A percentile compares a stretch with the other conserved stretches of the same genome.
These are phyloP conservation scores for Colletotrichum cuscutae DNA, from an alignment of 2,329 filamentous ascomycete genomes.

Conservation along the genomic window DNA sequence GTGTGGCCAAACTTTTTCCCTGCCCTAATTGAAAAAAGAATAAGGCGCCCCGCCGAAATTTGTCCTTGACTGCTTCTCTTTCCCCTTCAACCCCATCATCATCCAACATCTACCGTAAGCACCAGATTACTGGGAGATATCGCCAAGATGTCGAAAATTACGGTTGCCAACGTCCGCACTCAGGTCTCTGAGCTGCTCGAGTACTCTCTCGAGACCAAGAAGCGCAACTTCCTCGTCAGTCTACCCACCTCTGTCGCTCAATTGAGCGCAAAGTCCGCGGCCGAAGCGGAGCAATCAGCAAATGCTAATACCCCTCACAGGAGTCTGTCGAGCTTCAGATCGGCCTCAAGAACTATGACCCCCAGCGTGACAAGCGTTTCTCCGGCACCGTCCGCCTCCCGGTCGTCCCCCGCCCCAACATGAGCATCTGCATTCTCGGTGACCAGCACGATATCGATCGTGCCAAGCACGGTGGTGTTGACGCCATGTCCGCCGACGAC, in stretches of 20 bases:
- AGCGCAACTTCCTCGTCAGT: constrained; percentile 88
- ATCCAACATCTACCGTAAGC: constrained; percentile 36
- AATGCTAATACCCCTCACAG: constrained; percentile 18
- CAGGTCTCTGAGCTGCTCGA: constrained; percentile 95
- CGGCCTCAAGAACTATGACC: constrained; percentile 98
- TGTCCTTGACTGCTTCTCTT: background rate
- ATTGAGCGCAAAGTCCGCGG: no score
- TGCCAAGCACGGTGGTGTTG: constrained; percentile 98
- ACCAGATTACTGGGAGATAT: constrained; percentile 39
- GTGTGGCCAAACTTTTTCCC: background rate
- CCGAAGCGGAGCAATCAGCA: background rate
- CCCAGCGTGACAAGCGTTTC: constrained; percentile 99
- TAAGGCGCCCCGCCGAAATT: constrained; percentile 29
- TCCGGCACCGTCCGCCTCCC: constrained; percentile 98
- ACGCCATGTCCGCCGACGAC: constrained; percentile 98
- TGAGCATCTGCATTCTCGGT: constrained; percentile 83
- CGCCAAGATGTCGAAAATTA: constrained; percentile 66
- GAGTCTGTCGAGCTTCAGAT: constrained; percentile 91
- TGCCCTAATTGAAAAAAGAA: constrained; percentile 30
- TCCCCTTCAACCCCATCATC: constrained; percentile 18
- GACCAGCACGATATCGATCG: constrained; percentile 98
- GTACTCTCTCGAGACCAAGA: constrained; percentile 96
- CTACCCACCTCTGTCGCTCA: background rate
- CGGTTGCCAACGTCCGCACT: constrained; percentile 91
- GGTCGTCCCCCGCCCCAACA: constrained; percentile 88